Percentiles rank a stretch among this genome's conserved stretches.
These are phyloP conservation scores for Aspergillus piperis DNA, from an alignment of 2,329 filamentous ascomycete genomes.

Conservation along the genomic window DNA sequence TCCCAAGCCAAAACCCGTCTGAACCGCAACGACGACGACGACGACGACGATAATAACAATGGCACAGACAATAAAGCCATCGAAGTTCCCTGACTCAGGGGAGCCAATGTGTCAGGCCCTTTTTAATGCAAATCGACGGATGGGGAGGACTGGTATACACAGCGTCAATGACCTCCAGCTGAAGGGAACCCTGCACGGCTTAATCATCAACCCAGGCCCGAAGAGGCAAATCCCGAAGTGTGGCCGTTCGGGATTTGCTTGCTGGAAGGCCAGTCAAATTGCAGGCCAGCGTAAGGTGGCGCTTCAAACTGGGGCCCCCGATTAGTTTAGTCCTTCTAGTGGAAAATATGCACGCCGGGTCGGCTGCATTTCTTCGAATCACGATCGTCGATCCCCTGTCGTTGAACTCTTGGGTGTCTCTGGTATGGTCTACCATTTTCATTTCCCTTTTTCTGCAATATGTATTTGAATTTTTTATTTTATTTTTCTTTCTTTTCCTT, in stretches of 20 bases:
- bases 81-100: not conserved
- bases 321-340: not conserved
- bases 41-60: not conserved
- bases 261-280: not conserved
- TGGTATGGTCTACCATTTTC: not conserved
- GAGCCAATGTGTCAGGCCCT: slow-evolving; percentile 10
- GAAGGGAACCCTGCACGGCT: slow-evolving; percentile 21
- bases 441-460: not conserved
- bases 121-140: slow-evolving; percentile 17
- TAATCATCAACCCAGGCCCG: slow-evolving; percentile 31
- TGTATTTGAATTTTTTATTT: not conserved
- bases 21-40: not conserved
- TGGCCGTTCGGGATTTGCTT: slow-evolving; percentile 36
- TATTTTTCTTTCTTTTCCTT: not conserved
- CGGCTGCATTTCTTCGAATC: not conserved
- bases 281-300: not conserved
- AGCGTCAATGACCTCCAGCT: slow-evolving; percentile 16
- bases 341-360: slow-evolving; percentile 5
- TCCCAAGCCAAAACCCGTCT: too few relatives aligned
- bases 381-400: not conserved
- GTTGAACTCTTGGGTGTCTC: not conserved
- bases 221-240: slow-evolving; percentile 37
- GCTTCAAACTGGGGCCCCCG: not conserved
- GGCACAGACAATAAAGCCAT: not conserved
- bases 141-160: slow-evolving; percentile 36